Base-by-base conservation (phyloP, 352 stramenopile species). In the Poterioochromonas sp. region DNA sequence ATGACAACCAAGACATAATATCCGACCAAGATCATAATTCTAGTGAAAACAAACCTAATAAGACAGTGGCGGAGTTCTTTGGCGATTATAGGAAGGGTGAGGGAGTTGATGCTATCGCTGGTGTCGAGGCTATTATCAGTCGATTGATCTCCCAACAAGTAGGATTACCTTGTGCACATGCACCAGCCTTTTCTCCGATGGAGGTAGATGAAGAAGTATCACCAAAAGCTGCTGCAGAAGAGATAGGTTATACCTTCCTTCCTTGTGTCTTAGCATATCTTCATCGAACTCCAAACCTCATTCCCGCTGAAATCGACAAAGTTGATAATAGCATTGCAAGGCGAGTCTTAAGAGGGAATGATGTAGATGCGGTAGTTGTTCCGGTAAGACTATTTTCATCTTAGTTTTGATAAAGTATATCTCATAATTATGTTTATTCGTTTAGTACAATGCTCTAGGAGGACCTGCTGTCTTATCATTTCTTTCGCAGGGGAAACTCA, bases 221-320 rank as follows among this genome's bases (percentile, higher is more conserved):
- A 53, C 81, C 81, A 15, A 63, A 80, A 22, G 81, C 81, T 18
- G 82, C 77, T 73, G 81, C 80, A 0, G 81, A 84, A 54, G 81
- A 84, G 58, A 79, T 84, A 5, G 81, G 81, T 15, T 84, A 84
- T 44, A 84, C 81, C 2, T 84, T 84, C n/a, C 49, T 84, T 63
- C 80, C 81, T 37, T 84, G 81, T 69, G 81, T 84, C 32, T 68
- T 84, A 26, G 71, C 81, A 39, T 84, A 84, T 70, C 70, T 84
- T 5, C 79, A 84, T 58, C 76, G 81, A 41, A 79, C 69, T 0
- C 76, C 73, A 41, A 18, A 0, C 11, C 76, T 81, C 8, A 12
- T 69, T 35, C 76, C 44, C 5, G 39, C 5, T 20, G 43, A 26
- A 44, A 29, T 58, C n/a, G 32, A 26, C 5, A 37, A 44, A 5